Conservation (phyloP, 768 basidiomycete species). For the Collybia sordida region DNA sequence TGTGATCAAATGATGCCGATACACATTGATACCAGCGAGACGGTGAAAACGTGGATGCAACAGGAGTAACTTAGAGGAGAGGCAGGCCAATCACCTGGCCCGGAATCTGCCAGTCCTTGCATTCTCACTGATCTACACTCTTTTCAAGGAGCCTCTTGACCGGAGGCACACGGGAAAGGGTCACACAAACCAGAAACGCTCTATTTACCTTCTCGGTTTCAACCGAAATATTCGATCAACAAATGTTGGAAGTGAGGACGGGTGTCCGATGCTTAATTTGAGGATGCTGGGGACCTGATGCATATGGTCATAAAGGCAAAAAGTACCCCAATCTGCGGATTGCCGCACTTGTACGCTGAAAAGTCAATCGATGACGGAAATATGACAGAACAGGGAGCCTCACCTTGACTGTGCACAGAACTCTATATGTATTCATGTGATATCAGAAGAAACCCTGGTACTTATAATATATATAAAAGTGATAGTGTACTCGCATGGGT, state of each 20-base stretch:
- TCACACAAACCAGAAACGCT: background rate
- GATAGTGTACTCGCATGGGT: slow-evolving; percentile 4
- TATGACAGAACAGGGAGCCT: slow-evolving; percentile 3
- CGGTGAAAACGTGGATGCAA: too few species aligned
- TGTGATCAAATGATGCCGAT: slow-evolving; percentile 4
- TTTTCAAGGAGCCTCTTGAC: background rate
- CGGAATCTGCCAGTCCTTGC: background rate
- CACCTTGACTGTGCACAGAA: slow-evolving; percentile 3
- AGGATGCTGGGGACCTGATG: slow-evolving; percentile 5
- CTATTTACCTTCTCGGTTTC: background rate
- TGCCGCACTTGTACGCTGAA: slow-evolving; percentile 2
- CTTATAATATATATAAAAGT: background rate
- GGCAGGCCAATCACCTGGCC: background rate
- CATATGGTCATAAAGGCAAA: slow-evolving; percentile 11
- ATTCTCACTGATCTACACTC: background rate
- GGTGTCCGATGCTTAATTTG: slow-evolving; percentile 11
- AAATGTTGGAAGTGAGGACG: slow-evolving; percentile 1
- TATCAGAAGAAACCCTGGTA: slow-evolving; percentile 1
- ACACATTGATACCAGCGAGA: background rate
- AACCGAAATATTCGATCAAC: background rate
- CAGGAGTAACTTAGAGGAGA: too few species aligned
- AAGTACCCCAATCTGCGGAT: background rate
- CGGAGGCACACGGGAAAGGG: background rate
- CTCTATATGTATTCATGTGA: slow-evolving; percentile 5
- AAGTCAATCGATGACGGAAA: slow-evolving; percentile 16